phyloP scores from a whole-genome alignment of 2,329 filamentous ascomycete species.

The Capronia epimyces region DNA sequence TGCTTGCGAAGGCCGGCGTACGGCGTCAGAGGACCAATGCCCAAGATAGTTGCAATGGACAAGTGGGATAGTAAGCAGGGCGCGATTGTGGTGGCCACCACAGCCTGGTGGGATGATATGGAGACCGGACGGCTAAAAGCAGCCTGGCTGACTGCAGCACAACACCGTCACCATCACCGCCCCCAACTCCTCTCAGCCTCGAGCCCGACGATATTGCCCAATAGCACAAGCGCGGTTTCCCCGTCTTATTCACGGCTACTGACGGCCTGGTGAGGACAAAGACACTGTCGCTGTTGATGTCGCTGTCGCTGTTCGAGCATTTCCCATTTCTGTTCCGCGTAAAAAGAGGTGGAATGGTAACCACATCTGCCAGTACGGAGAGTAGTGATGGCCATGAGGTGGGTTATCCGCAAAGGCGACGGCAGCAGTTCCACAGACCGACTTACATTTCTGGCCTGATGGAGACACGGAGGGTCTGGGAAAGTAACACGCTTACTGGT shows the following conservation, averaged over 20 bases:
- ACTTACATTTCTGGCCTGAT: conserved; percentile 5
- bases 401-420: neutral
- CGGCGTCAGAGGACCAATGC: neutral
- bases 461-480: neutral
- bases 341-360: neutral
- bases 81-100: neutral
- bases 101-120: neutral
- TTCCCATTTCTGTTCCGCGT: neutral
- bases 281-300: neutral
- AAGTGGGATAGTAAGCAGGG: neutral
- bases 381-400: neutral
- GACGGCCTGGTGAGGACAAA: neutral
- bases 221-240: neutral
- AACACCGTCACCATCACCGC: neutral
- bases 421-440: neutral
- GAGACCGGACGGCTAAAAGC: neutral
- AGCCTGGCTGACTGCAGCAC: neutral
- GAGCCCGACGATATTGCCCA: neutral
- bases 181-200: neutral
- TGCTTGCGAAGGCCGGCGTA: neutral
- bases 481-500: neutral
- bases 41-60: neutral
- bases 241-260: neutral
- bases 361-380: neutral
- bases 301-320: neutral